These are phyloP conservation scores for Steccherinum ochraceum DNA, from an alignment of 768 basidiomycete species.

Conservation along the genomic window DNA sequence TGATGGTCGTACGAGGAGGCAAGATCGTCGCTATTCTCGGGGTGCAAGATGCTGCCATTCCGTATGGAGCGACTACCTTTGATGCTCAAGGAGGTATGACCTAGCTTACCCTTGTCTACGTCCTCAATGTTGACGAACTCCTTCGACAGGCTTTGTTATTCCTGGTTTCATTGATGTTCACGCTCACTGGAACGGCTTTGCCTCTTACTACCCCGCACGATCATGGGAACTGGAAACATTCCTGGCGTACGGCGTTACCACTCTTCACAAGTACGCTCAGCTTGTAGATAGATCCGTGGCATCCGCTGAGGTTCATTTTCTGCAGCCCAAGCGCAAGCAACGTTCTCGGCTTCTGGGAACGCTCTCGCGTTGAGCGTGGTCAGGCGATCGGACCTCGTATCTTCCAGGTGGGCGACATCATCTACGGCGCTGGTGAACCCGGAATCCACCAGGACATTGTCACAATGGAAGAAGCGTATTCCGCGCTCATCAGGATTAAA, in stretches of 20 bases:
- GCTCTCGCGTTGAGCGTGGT: constrained; percentile 63
- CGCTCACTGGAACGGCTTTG: constrained; percentile 63
- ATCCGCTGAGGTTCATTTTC: neutral
- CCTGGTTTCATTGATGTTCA: constrained; percentile 77
- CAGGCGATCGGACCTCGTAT: constrained; percentile 65
- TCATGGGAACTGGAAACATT: constrained; percentile 76
- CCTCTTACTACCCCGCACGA: constrained; percentile 46
- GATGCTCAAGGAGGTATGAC: constrained; percentile 56
- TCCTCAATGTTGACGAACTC: neutral
- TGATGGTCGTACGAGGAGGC: constrained; percentile 49
- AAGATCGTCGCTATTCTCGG: constrained; percentile 35
- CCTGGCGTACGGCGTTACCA: constrained; percentile 72
- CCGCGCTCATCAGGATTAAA: constrained; percentile 62
- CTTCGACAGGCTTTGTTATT: constrained; percentile 49
- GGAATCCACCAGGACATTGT: constrained; percentile 57
- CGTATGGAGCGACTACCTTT: constrained; percentile 30
- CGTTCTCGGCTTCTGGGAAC: constrained; percentile 57
- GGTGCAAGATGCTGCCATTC: constrained; percentile 30
- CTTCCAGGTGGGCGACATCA: constrained; percentile 60
- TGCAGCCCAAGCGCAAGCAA: constrained; percentile 58
- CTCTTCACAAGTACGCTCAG: constrained; percentile 59
- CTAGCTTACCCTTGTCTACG: neutral
- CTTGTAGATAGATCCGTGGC: neutral
- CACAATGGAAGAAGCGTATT: constrained; percentile 53
- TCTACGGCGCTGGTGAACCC: constrained; percentile 46